Evolutionary conservation across 306 rosid genomes (phyloP), one percentile per base, ranked within the genome.

Genomic region (Cucumis melo): DNA sequence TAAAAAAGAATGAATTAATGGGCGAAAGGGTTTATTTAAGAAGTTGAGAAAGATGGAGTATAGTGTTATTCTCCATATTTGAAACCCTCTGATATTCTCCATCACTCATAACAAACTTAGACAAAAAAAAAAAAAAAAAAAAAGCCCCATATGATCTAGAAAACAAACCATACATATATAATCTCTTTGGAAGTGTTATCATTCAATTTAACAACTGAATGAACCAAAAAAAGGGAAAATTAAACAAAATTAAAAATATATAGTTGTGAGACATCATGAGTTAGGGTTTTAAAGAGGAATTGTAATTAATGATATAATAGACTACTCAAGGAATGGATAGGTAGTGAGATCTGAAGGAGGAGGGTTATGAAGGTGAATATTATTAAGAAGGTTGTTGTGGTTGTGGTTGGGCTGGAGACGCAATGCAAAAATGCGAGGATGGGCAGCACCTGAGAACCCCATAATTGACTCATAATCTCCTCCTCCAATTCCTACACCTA

Each of bases 371-470:
- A 51, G 8, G 38, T 84, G 88, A 29, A 81, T 78, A 78, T 83
- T 78, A 78, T 83, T 76, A 50, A 88, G 85, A 76, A 80, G 90
- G 80, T 67, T 82, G 57, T 1, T 10, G 48, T 42, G 13, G 48
- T 0, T 10, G 77, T 82, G 90, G 80, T 67, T 82, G 41, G 86
- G 86, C 55, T 86, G 91, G 55, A 84, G 82, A 64, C 87, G 84
- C 24, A 93, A 61, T 0, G 91, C 86, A 82, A 91, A 88, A 70
- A 93, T 82, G 83, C 82, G 85, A n/a, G 92, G 88, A 51, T 51
- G 56, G 6, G 85, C 87, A 74, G 78, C 79, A 44, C 87, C 90
- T 62, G 93, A 78, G 90, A 80, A 87, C 55, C 87, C 93, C 29
- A 87, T 74, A 16, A 81, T 80, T 42, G 93, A 74, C 24, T 87